Conservation (phyloP, 768 basidiomycete genomes). For the Lyophyllum semitale region DNA sequence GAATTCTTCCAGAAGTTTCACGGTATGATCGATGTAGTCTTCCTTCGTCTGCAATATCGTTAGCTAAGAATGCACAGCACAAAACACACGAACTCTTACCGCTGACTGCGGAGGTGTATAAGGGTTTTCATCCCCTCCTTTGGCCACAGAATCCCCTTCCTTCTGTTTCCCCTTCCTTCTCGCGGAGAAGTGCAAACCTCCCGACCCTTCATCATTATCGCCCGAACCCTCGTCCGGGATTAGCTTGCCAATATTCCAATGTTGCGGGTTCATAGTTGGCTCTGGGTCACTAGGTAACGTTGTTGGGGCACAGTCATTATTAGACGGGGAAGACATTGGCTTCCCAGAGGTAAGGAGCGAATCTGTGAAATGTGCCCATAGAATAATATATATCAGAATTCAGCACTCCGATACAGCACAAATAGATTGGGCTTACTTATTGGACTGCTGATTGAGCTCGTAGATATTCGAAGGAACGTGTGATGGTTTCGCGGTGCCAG, state of each 20-base stretch:
- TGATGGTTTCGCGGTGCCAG: neutral
- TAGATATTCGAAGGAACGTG: neutral
- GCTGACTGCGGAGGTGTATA: no score
- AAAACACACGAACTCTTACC: neutral
- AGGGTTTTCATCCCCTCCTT: no score
- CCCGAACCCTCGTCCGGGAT: neutral
- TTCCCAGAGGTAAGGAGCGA: no score
- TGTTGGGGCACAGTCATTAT: neutral
- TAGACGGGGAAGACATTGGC: neutral
- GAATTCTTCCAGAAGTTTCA: constrained; percentile 12
- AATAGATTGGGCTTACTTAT: neutral
- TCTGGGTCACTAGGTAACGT: neutral
- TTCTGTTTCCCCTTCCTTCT: no score
- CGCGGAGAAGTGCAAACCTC: no score
- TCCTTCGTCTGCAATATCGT: constrained; percentile 5
- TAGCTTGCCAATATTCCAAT: neutral
- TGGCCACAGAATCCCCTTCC: no score
- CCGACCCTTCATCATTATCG: no score
- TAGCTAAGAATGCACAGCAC: neutral
- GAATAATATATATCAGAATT: no score
- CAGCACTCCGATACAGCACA: no score
- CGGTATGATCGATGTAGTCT: constrained; percentile 8
- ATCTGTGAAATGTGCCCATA: no score
- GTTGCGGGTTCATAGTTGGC: neutral
- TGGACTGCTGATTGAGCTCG: neutral